Evolutionary conservation across 805 yeast genomes (phyloP).

Genomic region (Blastobotrys robertii): DNA sequence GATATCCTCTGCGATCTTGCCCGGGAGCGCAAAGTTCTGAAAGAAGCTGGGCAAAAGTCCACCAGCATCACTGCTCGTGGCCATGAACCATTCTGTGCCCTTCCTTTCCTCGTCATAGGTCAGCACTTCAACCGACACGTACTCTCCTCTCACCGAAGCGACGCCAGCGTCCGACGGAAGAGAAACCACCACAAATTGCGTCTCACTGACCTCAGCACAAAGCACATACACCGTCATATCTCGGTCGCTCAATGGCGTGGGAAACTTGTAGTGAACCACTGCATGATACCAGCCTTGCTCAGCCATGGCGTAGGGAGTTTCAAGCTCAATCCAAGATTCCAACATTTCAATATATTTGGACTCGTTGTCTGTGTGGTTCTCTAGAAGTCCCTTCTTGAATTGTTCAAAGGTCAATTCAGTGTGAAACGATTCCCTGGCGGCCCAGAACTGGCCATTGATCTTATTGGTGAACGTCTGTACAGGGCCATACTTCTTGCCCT

Average conservation of each 20-base stretch:
- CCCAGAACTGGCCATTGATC: conserved; percentile 27
- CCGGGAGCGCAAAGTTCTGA: conserved; percentile 26
- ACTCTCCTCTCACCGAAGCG: conserved; percentile 19
- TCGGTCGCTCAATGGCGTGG: conserved; percentile 26
- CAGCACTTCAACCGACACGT: conserved; percentile 30
- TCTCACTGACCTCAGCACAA: conserved; percentile 13
- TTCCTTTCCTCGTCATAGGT: conserved; percentile 15
- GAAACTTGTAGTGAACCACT: conserved; percentile 26
- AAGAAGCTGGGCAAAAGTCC: conserved; percentile 31
- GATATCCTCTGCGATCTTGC: conserved; percentile 29
- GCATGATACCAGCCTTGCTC: conserved; percentile 19
- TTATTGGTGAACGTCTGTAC: conserved; percentile 19
- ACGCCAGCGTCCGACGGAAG: conserved; percentile 25
- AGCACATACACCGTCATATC: conserved; percentile 30
- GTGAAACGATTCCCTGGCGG: conserved; percentile 28
- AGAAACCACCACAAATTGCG: conserved; percentile 28
- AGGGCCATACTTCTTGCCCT: too few species aligned
- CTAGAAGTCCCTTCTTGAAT: conserved; percentile 22
- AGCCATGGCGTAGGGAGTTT: conserved; percentile 9
- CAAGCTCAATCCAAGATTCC: conserved; percentile 18
- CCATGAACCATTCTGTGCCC: conserved; percentile 31
- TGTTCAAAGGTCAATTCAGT: conserved; percentile 21
- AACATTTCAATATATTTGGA: conserved; percentile 29
- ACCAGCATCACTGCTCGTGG: conserved; percentile 31
- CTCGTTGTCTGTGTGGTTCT: conserved; percentile 32